phyloP scores from a whole-genome alignment of 257 asterid genomes.

The Galeopsis tetrahit region DNA sequence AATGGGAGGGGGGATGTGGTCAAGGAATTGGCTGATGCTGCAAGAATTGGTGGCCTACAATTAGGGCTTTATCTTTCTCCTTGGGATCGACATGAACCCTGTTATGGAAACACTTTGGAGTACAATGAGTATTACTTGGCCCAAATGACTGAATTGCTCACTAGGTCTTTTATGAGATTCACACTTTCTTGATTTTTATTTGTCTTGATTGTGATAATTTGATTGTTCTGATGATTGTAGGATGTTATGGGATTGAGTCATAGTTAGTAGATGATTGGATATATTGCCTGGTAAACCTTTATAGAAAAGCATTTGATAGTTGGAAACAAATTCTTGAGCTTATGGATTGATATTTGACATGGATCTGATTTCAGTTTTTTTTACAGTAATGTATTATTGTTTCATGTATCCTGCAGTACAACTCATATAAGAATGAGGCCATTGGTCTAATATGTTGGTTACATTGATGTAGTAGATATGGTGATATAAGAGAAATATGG shows the following conservation, averaged over 20 bases:
- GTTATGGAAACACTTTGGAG: slow-evolving; percentile 75
- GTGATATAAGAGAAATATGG: slow-evolving; percentile 72
- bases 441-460: slow-evolving; percentile 2
- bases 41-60: slow-evolving; percentile 58
- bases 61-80: slow-evolving; percentile 96
- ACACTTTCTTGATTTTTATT: slow-evolving; percentile 5
- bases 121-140: slow-evolving; percentile 89
- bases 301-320: neutral
- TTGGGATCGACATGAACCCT: slow-evolving; percentile 91
- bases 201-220: slow-evolving; percentile 11
- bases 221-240: neutral
- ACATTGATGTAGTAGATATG: slow-evolving; percentile 67
- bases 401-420: neutral
- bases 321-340: neutral
- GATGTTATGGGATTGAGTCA: neutral
- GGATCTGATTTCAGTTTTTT: slow-evolving; percentile 8
- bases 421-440: slow-evolving; percentile 2
- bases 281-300: neutral
- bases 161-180: slow-evolving; percentile 48
- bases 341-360: neutral
- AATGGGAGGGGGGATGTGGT: slow-evolving; percentile 88
- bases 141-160: slow-evolving; percentile 93
- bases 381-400: neutral
- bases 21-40: slow-evolving; percentile 72
- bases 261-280: slow-evolving; percentile 7